Conservation (phyloP, 148 eudicot species). For the Camellia lanceoleosa region DNA sequence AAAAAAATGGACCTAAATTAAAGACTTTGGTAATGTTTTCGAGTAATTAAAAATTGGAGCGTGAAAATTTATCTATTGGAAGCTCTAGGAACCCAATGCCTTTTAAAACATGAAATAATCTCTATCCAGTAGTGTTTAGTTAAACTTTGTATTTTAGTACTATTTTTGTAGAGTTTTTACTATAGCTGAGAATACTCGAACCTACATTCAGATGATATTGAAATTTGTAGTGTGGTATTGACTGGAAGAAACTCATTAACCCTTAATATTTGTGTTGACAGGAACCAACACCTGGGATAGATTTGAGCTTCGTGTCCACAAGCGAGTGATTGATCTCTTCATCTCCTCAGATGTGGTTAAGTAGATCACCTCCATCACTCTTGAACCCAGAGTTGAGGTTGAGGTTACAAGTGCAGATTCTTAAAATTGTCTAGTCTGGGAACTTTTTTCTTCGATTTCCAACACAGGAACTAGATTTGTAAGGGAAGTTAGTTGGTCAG, state of each 20-base stretch:
- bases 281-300: constrained; percentile 85
- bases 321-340: constrained; percentile 84
- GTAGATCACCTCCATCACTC: constrained; percentile 87
- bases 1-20: too few relatives aligned
- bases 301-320: constrained; percentile 83
- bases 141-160: background rate
- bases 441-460: background rate
- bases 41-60: too few relatives aligned
- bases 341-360: constrained; percentile 85
- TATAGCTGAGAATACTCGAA: background rate
- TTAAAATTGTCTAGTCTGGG: constrained; percentile 19
- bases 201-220: background rate
- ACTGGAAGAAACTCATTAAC: background rate
- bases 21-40: too few relatives aligned
- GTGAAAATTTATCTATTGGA: background rate
- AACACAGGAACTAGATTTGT: background rate
- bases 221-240: background rate
- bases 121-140: background rate
- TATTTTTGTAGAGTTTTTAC: background rate
- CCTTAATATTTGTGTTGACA: constrained; percentile 11
- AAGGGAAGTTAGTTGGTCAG: background rate
- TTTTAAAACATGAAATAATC: background rate
- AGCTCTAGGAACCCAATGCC: background rate
- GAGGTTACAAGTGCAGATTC: constrained; percentile 87
- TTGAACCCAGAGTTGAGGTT: constrained; percentile 82